Evolutionary conservation across 2,329 filamentous ascomycete genomes (phyloP), one percentile per base, ranked within the genome.

Genomic region (Sphaerulina vaccinii): DNA sequence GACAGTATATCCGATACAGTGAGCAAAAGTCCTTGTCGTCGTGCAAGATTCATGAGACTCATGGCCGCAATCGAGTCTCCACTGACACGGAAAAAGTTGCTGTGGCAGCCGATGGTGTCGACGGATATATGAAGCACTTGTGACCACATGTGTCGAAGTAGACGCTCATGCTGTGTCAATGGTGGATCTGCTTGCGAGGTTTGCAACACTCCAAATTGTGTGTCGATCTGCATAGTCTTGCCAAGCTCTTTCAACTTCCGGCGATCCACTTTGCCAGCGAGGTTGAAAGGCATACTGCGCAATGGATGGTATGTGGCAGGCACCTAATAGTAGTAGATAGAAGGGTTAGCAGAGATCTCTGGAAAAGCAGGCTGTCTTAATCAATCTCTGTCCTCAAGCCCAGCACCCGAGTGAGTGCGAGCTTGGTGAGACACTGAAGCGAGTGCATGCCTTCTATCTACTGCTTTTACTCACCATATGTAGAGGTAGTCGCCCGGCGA

Each of bases 211-310:
- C n/a, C n/a, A n/a, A n/a, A n/a, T n/a, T n/a, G n/a, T n/a, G n/a
- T n/a, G n/a, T n/a, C 24, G 24, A 29, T 8, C 36, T 52, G 42
- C 21, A 52, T 16, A 13, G 73, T 66, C 4, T 70, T 58, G 1
- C 69, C 59, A 1, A 88, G 68, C 52, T 52, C 1, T 68, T 50
- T 57, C 85, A 84, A 1, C 70, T 66, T 0, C 65, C 68, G 63
- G 51, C 79, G 80, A 63, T 95, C 82, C 5, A 85, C 75, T 65
- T 93, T 93, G 1, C 86, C 86, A 46, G 86, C 33, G 9, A 27
- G 10, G 9, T 45, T 35, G 15, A 45, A 10, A 10, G 42, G 42
- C 42, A 45, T 45, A 5, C 16, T 29, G n/a, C 15, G 19, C 6
- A 45, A 27, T 5, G 27, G 42, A 13, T 32, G 10, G 16, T 47